Evolutionary conservation across 306 rosid genomes (phyloP), one percentile per base, ranked within the genome.

Genomic region (Morella rubra): DNA sequence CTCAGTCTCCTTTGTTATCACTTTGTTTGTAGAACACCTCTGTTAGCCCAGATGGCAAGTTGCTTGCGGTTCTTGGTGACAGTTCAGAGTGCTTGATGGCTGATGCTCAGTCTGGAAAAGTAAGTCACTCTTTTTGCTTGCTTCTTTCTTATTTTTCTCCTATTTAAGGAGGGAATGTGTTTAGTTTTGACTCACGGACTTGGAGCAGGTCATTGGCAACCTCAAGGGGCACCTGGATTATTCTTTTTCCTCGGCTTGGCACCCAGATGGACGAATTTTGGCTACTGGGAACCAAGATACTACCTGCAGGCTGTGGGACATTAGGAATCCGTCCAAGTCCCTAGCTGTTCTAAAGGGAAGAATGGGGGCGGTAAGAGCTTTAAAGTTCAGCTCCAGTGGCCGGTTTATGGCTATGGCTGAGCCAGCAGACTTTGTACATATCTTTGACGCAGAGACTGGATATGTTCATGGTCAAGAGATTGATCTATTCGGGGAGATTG

Each of bases 211-310:
- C 59, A 74, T 78, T 3, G 93, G 83, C 24, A 90, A 65, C 76
- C 89, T 96, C 27, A 89, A 80, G 80, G 99, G 99, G 67, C 99
- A 96, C 86, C 79, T 89, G 81, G 99, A 92, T 83, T 92, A 96
- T 73, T 91, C 91, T 42, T 96, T 96, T 70, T 74, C 99, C 20
- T 96, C 98, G 0, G 99, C 97, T 5, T 96, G 99, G 99, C 98
- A 96, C 85, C 99, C 98, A 8, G 87, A 96, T 72, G 97, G 97
- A 47, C 82, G 42, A 53, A 89, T 89, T 55, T 81, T 96, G 79
- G 99, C 99, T 44, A 92, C 98, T 1, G 99, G 99, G 61, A 96
- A 92, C 77, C 99, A 96, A 85, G 99, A 96, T 85, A 92, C 86
- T 40, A 96, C 99, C 77, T 91, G 98, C 84, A 87, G 98, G 54